Evolutionary conservation across 495 filamentous ascomycete genomes (phyloP), one percentile per base, ranked within the genome.

Genomic region (Talaromyces adpressus): DNA sequence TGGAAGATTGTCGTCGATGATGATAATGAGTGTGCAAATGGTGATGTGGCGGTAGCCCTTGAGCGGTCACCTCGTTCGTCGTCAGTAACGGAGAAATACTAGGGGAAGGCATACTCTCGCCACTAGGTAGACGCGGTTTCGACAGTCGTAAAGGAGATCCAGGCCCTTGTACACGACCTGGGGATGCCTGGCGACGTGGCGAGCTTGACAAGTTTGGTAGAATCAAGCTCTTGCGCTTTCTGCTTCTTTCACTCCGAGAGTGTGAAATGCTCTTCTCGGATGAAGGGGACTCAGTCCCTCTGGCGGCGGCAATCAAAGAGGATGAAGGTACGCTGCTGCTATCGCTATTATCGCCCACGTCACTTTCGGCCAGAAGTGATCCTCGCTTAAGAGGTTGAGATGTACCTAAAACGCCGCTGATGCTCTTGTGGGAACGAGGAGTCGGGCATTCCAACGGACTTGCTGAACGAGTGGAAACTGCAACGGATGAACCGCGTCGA

Each of bases 401-500:
- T 30, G 85, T 85, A n/a, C 84, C 82, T 2, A 88, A 70, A 22
- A 90, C 75, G 41, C 79, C 84, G 25, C 86, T 79, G 47, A 82
- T 81, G 61, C 90, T 91, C 39, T 85, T 86, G 65, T 94, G 87
- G 3, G 93, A 98, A 64, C 91, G 87, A 12, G 94, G 94, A 23
- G 94, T 98, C 22, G 90, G 90, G 59, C 89, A 92, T 77, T 95
- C 93, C 77, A 89, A 85, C 2, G 94, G 94, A 68, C 95, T 98
- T 67, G 85, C 95, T 2, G 95, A 95, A 63, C 91, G 84, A 0
- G 84, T 87, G 1, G 95, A 90, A 18, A 82, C 77, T 20, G 84
- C 86, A 36, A 79, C 77, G 6, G 88, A 90, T 1, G 88, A 87
- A n/a, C 62, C 62, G 22, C 62, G 54, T 51, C 54, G 56, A 2